These are phyloP conservation scores for Xylariaceae sp. DNA, from an alignment of 2,329 filamentous ascomycete genomes.

Conservation along the genomic window DNA sequence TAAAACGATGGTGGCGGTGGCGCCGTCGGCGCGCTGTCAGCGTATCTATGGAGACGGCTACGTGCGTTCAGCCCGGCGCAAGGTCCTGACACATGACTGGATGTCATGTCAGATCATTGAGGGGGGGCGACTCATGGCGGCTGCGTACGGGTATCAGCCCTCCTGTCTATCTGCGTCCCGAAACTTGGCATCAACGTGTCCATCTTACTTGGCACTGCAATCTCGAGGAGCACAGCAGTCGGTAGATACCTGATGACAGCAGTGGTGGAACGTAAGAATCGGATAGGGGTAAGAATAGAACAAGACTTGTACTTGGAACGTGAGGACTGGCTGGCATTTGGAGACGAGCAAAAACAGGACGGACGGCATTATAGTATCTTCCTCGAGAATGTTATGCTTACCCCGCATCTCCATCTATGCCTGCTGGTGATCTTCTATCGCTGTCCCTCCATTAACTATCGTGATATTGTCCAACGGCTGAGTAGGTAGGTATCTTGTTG, in stretches of 20 bases:
- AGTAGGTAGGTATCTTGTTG: slow-evolving; percentile 5
- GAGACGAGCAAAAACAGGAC: slow-evolving; percentile 11
- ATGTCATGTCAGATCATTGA: neutral
- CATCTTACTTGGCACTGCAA: slow-evolving; percentile 15
- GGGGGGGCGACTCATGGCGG: slow-evolving; percentile 1
- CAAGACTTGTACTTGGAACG: neutral
- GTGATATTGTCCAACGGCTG: slow-evolving; percentile 16
- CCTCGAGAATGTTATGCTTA: slow-evolving; percentile 22
- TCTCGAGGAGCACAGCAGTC: slow-evolving; percentile 23
- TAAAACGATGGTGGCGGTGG: slow-evolving; percentile 17
- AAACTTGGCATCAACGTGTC: slow-evolving; percentile 15
- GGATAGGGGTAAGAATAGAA: neutral
- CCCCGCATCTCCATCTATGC: slow-evolving; percentile 25
- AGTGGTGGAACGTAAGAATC: slow-evolving; percentile 10
- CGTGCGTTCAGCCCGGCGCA: slow-evolving; percentile 6
- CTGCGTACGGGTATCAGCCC: neutral
- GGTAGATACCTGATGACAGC: slow-evolving; percentile 18
- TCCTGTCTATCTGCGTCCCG: neutral
- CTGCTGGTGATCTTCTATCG: slow-evolving; percentile 8
- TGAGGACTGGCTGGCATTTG: slow-evolving; percentile 3
- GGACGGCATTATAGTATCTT: slow-evolving; percentile 10
- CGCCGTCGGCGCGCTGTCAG: slow-evolving; percentile 7
- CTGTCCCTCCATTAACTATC: slow-evolving; percentile 10
- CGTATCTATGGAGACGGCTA: neutral
- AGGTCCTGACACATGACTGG: slow-evolving; percentile 13